Evolutionary conservation across 129 eudicot genomes (phyloP).

Genomic region (Oenanthe sinensis): DNA sequence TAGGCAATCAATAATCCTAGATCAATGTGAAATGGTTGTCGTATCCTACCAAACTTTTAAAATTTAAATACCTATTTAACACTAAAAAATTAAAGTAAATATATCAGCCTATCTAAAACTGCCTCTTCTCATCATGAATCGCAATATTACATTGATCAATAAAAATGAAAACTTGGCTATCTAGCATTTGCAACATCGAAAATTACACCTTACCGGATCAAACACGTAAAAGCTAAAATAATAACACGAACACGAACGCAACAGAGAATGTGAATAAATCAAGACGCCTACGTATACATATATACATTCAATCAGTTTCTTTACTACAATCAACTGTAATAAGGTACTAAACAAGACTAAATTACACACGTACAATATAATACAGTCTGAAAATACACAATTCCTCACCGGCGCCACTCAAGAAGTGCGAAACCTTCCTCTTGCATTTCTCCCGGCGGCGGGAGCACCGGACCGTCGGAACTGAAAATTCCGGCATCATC

Average conservation of each 20-base stretch:
- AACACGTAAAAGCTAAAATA: background rate
- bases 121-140: background rate
- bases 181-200: background rate
- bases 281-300: background rate
- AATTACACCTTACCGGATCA: background rate
- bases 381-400: too few species aligned
- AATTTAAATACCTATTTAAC: background rate
- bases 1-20: background rate
- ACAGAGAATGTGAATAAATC: background rate
- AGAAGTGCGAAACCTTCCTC: conserved; percentile 82
- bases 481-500: conserved; percentile 64
- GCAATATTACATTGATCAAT: background rate
- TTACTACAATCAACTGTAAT: too few species aligned
- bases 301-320: background rate
- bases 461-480: conserved; percentile 88
- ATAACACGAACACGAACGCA: background rate
- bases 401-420: conserved; percentile 83
- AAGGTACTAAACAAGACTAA: too few species aligned
- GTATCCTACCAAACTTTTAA: background rate
- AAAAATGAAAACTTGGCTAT: background rate
- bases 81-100: background rate
- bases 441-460: conserved; percentile 74
- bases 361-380: too few species aligned
- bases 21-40: background rate
- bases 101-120: background rate